Evolutionary conservation across 2,329 filamentous ascomycete species (phyloP).

Genomic region (Colletotrichum phormii): DNA sequence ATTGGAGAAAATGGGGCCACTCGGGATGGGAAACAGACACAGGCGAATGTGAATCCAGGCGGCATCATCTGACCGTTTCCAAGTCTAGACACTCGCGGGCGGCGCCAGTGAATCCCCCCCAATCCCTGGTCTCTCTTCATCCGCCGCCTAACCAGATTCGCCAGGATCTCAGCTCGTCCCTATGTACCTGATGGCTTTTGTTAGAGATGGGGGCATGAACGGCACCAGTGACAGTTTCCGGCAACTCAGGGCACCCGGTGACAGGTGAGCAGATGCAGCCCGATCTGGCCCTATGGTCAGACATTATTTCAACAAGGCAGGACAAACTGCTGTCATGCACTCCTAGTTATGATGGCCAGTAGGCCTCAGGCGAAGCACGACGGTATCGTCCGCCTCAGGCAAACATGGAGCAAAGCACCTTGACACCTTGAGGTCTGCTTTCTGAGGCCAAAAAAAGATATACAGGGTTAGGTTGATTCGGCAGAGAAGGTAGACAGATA

Average conservation of each 20-base stretch:
- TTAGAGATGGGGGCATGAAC: not conserved
- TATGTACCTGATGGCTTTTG: not conserved
- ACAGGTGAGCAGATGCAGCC: not conserved
- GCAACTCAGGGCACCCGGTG: not conserved
- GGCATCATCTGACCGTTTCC: slow-evolving; percentile 29
- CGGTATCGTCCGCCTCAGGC: too few species aligned
- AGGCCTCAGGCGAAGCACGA: not conserved
- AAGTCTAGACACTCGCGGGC: slow-evolving; percentile 9
- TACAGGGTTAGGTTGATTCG: too few species aligned
- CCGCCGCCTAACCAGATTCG: not conserved
- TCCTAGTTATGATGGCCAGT: not conserved
- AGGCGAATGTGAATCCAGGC: not conserved
- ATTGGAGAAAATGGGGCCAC: slow-evolving; percentile 10
- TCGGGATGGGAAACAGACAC: slow-evolving; percentile 2
- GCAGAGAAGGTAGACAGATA: not conserved
- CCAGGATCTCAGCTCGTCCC: not conserved
- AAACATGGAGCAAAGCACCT: not conserved
- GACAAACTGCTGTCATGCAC: not conserved
- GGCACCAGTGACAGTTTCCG: slow-evolving; percentile 2
- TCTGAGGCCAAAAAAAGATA: not conserved
- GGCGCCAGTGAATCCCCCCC: not conserved
- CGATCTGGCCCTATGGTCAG: not conserved
- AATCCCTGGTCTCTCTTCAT: not conserved
- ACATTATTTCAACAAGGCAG: not conserved
- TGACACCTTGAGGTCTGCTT: not conserved